Base-by-base conservation (phyloP, 2,329 filamentous ascomycete genomes). In the Penicillium corylophilum region DNA sequence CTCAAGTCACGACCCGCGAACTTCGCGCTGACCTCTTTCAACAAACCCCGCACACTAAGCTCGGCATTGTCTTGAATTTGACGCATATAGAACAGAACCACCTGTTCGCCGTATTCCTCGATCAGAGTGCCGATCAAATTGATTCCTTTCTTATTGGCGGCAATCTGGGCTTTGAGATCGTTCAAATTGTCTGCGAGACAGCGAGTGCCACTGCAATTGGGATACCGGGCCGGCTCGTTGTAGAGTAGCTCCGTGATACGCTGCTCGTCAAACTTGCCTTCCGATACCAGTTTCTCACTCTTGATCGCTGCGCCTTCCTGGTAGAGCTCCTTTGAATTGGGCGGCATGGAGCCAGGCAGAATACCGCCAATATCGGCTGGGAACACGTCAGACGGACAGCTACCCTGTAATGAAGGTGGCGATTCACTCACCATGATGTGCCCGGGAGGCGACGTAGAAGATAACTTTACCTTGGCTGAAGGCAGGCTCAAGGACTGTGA, bases 81-180 rank as follows among this genome's bases (percentile, higher is more conserved):
- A 24, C 79, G 75, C 89, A 93, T 92, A 68, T 91, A 91, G 62
- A 88, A 85, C 57, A 88, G 83, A 0, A 92, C 89, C 0, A 87
- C 85, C 2, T 83, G 76, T 64, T 53, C 88, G 81, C 13, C 83
- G 60, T 90, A 92, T 63, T 93, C 89, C 33, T 82, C 80, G 60
- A 92, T 90, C 3, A 92, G 73, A 0, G 80, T 78, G 35, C 78
- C 79, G 55, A 93, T 90, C 18, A 90, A 77, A 38, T 82, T 85
- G 63, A 90, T 90, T 5, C 89, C 89, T 65, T 90, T 90, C 62
- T 90, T 86, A 62, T 94, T 93, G 8, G 89, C 88, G 2, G 89
- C 88, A 5, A 92, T 84, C 65, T 92, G 88, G 1, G 89, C 89
- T 70, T 91, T 90, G 36, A 94, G 77, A 65, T 94, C 89, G 54